phyloP scores from a whole-genome alignment of 2,329 filamentous ascomycete genomes.

The Trichoderma sp. region DNA sequence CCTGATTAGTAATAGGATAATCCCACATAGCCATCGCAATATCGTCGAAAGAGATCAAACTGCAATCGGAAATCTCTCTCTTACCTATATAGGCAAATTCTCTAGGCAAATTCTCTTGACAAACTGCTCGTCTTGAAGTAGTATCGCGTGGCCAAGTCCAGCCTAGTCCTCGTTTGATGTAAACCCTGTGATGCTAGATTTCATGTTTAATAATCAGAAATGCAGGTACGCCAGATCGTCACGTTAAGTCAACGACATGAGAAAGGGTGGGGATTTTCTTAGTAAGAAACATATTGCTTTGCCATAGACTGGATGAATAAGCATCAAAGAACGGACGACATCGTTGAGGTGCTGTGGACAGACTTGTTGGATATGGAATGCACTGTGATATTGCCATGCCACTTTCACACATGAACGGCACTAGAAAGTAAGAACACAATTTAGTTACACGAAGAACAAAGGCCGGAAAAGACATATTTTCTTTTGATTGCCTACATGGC shows the following conservation, averaged over 20 bases:
- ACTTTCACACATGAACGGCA: neutral
- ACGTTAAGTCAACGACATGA: neutral
- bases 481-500: neutral
- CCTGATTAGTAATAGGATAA: neutral
- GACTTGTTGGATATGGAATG: neutral
- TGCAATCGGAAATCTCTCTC: neutral
- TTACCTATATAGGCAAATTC: neutral
- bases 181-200: neutral
- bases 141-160: neutral
- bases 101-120: neutral
- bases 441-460: neutral
- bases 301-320: conserved; percentile 12
- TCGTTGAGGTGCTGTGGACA: neutral
- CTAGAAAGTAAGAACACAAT: too few relatives aligned
- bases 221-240: conserved; percentile 1
- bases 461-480: neutral
- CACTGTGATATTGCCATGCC: neutral
- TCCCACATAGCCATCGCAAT: neutral
- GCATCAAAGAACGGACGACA: neutral
- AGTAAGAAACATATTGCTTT: neutral
- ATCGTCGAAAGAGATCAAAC: neutral
- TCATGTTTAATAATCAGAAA: conserved; percentile 9
- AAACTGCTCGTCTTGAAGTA: neutral
- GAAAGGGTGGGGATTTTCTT: conserved; percentile 2
- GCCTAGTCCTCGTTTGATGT: neutral